Evolutionary conservation across 2,329 filamentous ascomycete genomes (phyloP).

Genomic region (Fusarium nanum): DNA sequence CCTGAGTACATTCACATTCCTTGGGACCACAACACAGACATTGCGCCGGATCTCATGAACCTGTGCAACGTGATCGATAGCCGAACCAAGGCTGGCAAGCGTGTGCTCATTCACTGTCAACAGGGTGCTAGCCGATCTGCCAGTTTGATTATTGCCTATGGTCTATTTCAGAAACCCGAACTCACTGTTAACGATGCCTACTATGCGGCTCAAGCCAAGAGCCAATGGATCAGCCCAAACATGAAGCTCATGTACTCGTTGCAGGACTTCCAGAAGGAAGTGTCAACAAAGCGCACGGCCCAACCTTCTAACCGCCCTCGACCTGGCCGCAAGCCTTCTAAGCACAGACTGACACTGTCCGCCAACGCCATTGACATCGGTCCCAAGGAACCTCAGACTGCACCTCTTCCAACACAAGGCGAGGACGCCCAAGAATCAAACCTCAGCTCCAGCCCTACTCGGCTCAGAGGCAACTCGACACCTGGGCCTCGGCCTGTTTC

Average conservation of each 20-base stretch:
- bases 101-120: conserved; percentile 85
- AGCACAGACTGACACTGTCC: conserved; percentile 70
- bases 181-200: conserved; percentile 86
- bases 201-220: conserved; percentile 81
- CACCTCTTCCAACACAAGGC: conserved; percentile 68
- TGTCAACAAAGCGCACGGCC: conserved; percentile 63
- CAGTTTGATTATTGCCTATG: conserved; percentile 87
- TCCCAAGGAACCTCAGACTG: conserved; percentile 69
- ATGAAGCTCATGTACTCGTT: conserved; percentile 93
- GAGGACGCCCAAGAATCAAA: conserved; percentile 54
- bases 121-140: conserved; percentile 88
- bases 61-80: conserved; percentile 82
- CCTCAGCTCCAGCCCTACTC: conserved; percentile 56
- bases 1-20: conserved; percentile 89
- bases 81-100: conserved; percentile 77
- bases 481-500: conserved; percentile 63
- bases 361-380: conserved; percentile 66
- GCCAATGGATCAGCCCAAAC: conserved; percentile 89
- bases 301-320: conserved; percentile 62
- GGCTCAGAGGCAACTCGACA: conserved; percentile 65
- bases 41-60: conserved; percentile 78
- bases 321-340: conserved; percentile 66
- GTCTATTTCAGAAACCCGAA: conserved; percentile 80
- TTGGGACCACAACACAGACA: conserved; percentile 91
- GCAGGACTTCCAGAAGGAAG: conserved; percentile 80